These are phyloP conservation scores for Termitomyces sp. DNA, from an alignment of 768 basidiomycete species.

Conservation along the genomic window DNA sequence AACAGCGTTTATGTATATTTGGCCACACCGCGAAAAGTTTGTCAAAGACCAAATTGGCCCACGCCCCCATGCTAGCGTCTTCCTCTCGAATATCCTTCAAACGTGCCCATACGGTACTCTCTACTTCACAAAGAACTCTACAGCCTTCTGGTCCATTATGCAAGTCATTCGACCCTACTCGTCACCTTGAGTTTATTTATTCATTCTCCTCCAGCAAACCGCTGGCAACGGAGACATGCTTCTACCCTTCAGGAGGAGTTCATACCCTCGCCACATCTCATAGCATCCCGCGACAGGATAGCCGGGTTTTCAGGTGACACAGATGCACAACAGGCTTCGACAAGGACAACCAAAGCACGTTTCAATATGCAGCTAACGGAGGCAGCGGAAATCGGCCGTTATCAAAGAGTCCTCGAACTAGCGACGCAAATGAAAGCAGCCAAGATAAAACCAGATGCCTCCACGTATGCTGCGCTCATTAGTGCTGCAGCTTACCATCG, in stretches of 20 bases:
- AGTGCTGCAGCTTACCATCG: constrained; percentile 38
- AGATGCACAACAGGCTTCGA: constrained; percentile 11
- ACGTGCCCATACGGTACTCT: constrained; percentile 4
- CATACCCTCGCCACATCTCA: constrained; percentile 1
- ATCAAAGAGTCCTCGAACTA: constrained; percentile 36
- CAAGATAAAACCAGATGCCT: constrained; percentile 45
- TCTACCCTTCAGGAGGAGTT: constrained; percentile 4
- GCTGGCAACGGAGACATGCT: constrained; percentile 5
- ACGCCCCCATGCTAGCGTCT: constrained; percentile 8
- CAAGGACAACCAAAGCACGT: constrained; percentile 18
- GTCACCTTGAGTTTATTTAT: neutral
- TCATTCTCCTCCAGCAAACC: neutral
- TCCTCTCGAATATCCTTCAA: constrained; percentile 10
- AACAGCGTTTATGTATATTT: constrained; percentile 11
- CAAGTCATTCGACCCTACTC: constrained; percentile 3
- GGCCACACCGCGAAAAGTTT: constrained; percentile 11
- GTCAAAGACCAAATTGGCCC: neutral
- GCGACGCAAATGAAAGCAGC: constrained; percentile 55
- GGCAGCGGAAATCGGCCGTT: constrained; percentile 30
- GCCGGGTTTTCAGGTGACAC: constrained; percentile 9
- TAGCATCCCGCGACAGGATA: constrained; percentile 8
- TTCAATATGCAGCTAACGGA: constrained; percentile 31
- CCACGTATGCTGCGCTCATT: constrained; percentile 56
- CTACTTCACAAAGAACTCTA: neutral
- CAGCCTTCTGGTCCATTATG: neutral